Base-by-base conservation (phyloP, 169 alveolate genomes). In the Plasmodium chabaudi region DNA sequence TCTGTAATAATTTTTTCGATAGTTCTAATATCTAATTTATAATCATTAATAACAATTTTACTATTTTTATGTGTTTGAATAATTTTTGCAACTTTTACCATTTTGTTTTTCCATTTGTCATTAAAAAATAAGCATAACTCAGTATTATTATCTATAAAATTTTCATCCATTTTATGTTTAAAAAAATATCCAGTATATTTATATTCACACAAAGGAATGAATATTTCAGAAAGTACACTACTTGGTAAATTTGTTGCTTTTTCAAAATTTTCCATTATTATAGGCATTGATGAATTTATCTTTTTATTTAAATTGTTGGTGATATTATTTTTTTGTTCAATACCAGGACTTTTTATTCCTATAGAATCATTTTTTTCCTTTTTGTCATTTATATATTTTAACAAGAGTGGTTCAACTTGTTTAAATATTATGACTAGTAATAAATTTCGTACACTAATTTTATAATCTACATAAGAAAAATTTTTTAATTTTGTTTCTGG, bases 241-340 rank as follows among this genome's bases (percentile, higher is more conserved):
- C 69, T 86, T n/a, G 91, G 65, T 46, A 86, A 56, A 27, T 86
- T 86, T 70, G 91, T 86, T 47, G 91, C 91, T 49, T 86, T 86
- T 86, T 86, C 91, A 60, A 86, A 86, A 51, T 86, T 86, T 86
- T 86, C 91, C 27, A 86, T 86, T 10, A 86, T 63, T 25, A 86
- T 86, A 53, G 87, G 60, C 1, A 72, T 86, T 3, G 87, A 59
- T 12, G 87, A 69, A 23, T 86, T 86, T 9, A 86, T 86, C 39
- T 86, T 86, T 44, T 86, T 86, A 47, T 44, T 68, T 13, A 7
- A 39, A 12, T 27, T 55, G 4, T 49, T n/a, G 7, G 61, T 17
- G 6, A 10, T 60, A 19, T 60, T 57, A 56, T 12, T 47, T 21
- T 17, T n/a, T 56, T 69, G 15, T 21, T 15, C 49, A 75, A 19